Base-by-base conservation (phyloP, 768 basidiomycete genomes). In the Phallus indusiatus region DNA sequence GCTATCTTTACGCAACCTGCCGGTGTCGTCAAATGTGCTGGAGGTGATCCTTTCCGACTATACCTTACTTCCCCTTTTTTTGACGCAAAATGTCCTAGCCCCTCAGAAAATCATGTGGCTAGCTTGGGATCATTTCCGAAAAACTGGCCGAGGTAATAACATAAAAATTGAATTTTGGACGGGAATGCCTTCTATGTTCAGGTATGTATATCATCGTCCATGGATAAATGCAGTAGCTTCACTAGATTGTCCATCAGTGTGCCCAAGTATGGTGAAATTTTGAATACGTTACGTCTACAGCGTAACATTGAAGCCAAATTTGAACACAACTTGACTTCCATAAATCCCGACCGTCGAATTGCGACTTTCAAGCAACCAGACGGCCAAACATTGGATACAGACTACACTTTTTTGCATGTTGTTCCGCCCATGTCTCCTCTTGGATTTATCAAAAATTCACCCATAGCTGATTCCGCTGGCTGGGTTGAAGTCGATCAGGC, bases 101-200 rank as follows among this genome's bases (percentile, higher is more conserved):
- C 88, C 89, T 18, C 89, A 92, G 68, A 93, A 94, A 72, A 88
- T 94, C 56, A 93, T 95, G 89, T 95, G 92, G 91, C 91, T 93
- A 88, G 88, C 90, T 50, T 92, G 90, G 89, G 90, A 94, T 68
- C 76, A 84, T 52, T 91, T 79, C 69, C 77, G 78, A 59, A 76
- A 71, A 67, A 86, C 87, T 10, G 76, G 77, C 2, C 79, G 87
- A 18, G 69, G 73, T 16, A 75, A 78, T 53, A 76, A 80, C 52
- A 78, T 88, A 64, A 76, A 82, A 54, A 68, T 88, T 61, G 81
- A 90, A 60, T 95, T 95, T 69, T 87, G 87, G 70, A 90, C 87
- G 33, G 94, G 92, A 61, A 88, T 86, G 88, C 92, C 93, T 17
- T 80, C 87, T 48, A 98, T 99, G 94, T 98, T 99, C 74, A 82